phyloP scores from a whole-genome alignment of 139 green algal species.

The Volvox reticuliferus region DNA sequence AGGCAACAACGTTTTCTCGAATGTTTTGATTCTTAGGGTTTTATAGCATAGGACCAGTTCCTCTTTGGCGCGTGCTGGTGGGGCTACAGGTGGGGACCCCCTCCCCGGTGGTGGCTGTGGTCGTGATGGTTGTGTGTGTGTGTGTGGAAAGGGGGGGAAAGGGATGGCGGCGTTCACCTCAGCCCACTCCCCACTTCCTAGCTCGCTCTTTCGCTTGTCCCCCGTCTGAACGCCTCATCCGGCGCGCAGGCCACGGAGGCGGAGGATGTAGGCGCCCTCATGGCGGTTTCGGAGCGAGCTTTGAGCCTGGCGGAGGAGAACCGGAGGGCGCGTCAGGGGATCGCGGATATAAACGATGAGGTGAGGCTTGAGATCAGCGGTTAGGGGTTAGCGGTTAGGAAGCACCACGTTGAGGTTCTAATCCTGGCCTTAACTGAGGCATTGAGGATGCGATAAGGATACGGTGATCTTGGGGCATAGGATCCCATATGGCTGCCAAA shows the following conservation, averaged over 20 bases:
- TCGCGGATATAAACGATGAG: constrained; percentile 2
- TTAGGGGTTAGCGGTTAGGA: background rate
- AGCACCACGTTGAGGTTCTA: background rate
- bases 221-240: background rate
- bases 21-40: background rate
- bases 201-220: background rate
- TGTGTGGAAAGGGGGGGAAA: background rate
- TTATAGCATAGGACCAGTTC: background rate
- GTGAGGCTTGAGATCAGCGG: background rate
- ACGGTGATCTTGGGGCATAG: too few relatives aligned
- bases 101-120: background rate
- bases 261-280: background rate
- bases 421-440: background rate
- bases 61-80: background rate
- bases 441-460: background rate
- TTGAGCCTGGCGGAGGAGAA: background rate
- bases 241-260: background rate
- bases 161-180: background rate
- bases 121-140: background rate
- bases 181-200: background rate
- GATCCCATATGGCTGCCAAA: too few relatives aligned
- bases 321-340: background rate
- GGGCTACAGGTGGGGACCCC: background rate
- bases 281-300: background rate
- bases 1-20: too few relatives aligned